Conservation (phyloP, 1,284 basidiomycete species). For the Ganoderma resinaceum region DNA sequence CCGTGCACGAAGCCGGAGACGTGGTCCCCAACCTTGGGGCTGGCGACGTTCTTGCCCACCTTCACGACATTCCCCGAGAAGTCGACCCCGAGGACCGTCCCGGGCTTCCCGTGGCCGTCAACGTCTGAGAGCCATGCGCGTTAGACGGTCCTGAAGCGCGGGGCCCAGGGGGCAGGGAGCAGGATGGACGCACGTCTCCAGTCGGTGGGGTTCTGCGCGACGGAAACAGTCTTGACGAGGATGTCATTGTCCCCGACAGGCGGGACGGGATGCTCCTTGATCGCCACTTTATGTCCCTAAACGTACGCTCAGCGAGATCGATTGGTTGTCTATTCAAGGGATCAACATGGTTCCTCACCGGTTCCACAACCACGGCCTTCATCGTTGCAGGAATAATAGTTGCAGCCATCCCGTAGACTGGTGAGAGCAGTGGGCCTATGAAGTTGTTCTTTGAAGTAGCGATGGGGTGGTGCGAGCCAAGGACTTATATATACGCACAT, state of each 20-base stretch:
- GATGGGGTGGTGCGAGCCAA: background rate
- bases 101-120: slow-evolving; percentile 22
- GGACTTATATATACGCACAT: background rate
- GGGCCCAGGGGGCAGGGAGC: no score
- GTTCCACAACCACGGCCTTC: background rate
- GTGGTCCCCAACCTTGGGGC: slow-evolving; percentile 34
- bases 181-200: slow-evolving; percentile 34
- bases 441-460: no score
- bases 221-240: slow-evolving; percentile 35
- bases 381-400: background rate
- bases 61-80: slow-evolving; percentile 36
- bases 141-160: no score
- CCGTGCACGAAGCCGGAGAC: slow-evolving; percentile 39
- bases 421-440: background rate
- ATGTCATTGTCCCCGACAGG: slow-evolving; percentile 35
- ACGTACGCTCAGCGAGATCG: background rate
- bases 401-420: background rate
- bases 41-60: slow-evolving; percentile 34
- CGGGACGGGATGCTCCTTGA: slow-evolving; percentile 37
- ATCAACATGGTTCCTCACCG: background rate
- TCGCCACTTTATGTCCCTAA: slow-evolving; percentile 26
- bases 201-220: slow-evolving; percentile 41
- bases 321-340: background rate
- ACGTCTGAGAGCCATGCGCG: slow-evolving; percentile 20
- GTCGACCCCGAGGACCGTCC: slow-evolving; percentile 37